Percentiles rank a stretch among this genome's conserved stretches.
These are phyloP conservation scores for Tricholoma bakamatsutake DNA, from an alignment of 768 basidiomycete genomes.

Conservation along the genomic window DNA sequence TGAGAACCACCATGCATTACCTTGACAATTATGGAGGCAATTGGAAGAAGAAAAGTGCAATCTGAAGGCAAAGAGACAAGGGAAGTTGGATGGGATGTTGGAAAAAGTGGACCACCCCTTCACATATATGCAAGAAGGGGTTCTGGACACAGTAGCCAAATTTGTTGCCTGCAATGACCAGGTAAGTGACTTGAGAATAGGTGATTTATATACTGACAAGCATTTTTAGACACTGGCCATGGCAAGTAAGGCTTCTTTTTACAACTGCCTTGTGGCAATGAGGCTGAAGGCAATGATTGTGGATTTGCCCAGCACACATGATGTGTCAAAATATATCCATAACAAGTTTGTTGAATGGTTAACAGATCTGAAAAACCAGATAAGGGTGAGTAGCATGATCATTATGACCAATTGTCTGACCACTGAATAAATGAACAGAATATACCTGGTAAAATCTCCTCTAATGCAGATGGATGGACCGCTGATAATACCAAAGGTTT, in stretches of 20 bases:
- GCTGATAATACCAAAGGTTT: conserved; percentile 12
- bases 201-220: too few species aligned
- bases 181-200: too few species aligned
- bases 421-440: too few species aligned
- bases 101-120: neutral
- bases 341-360: neutral
- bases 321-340: neutral
- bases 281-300: neutral
- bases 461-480: conserved; percentile 6
- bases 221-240: neutral
- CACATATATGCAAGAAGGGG: neutral
- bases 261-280: neutral
- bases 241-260: neutral
- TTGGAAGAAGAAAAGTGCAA: neutral
- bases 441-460: neutral
- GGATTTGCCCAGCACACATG: neutral
- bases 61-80: conserved; percentile 2
- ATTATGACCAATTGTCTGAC: neutral
- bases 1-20: conserved; percentile 8
- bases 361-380: neutral
- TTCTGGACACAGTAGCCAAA: neutral
- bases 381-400: neutral
- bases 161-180: conserved; percentile 1
- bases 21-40: conserved; percentile 3
- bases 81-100: neutral